phyloP scores from a whole-genome alignment of 768 basidiomycete genomes.

The Auriscalpium vulgare region DNA sequence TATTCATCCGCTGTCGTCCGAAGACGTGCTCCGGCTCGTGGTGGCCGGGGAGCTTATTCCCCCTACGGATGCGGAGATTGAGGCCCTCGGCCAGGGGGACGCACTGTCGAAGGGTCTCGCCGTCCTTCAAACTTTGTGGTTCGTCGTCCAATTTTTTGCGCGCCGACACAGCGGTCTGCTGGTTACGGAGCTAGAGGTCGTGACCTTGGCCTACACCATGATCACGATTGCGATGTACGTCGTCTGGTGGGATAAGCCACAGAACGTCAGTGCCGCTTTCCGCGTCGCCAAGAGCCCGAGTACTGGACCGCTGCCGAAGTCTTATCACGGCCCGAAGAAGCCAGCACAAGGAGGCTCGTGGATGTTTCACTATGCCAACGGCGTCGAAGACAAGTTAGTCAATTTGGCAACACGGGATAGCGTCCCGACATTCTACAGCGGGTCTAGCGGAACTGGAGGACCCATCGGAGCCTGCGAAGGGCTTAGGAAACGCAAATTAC shows the following conservation, averaged over 20 bases:
- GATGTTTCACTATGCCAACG: not conserved
- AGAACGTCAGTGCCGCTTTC: not conserved
- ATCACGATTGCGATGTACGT: not conserved
- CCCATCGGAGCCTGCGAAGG: not conserved
- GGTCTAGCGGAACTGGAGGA: not conserved
- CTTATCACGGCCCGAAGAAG: not conserved
- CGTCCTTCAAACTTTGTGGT: not conserved
- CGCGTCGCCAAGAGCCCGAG: not conserved
- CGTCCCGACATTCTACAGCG: not conserved
- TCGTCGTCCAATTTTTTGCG: slow-evolving; percentile 6
- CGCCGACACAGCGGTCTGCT: slow-evolving; percentile 16
- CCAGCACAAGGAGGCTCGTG: not conserved
- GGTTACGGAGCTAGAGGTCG: slow-evolving; percentile 25
- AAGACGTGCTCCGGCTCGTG: slow-evolving; percentile 13
- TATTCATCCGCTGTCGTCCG: not conserved
- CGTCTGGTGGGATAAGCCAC: not conserved
- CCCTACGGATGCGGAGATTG: not conserved
- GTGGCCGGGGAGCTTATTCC: not conserved
- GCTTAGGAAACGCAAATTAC: not conserved
- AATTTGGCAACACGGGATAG: not conserved
- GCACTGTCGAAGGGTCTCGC: not conserved
- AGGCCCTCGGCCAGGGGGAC: not conserved
- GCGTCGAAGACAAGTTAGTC: not conserved
- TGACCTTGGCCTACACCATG: slow-evolving; percentile 19
- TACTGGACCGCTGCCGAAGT: not conserved